Conservation (phyloP, 805 yeast species). For the Saccharomycopsis babjevae region DNA sequence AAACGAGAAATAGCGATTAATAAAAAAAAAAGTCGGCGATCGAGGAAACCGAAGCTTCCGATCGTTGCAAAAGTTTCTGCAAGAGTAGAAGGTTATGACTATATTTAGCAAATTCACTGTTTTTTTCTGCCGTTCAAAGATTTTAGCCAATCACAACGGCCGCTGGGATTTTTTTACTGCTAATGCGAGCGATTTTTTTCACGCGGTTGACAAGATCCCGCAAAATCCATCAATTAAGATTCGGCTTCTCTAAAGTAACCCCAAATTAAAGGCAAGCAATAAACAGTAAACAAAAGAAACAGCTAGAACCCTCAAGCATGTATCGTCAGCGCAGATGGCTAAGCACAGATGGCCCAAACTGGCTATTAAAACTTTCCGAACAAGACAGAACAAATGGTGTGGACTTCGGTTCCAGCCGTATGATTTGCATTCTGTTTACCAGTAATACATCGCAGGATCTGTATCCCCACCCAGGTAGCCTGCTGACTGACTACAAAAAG, state of each 20-base stretch:
- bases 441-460: background rate
- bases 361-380: background rate
- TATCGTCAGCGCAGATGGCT: background rate
- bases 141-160: background rate
- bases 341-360: background rate
- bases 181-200: background rate
- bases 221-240: background rate
- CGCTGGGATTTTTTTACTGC: background rate
- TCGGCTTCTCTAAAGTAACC: background rate
- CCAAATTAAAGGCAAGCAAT: background rate
- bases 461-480: background rate
- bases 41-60: background rate
- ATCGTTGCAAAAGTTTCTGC: background rate
- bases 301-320: background rate
- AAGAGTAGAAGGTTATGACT: background rate
- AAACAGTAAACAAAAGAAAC: background rate
- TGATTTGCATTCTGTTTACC: background rate
- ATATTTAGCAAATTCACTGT: background rate
- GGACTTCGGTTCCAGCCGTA: background rate
- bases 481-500: too few species aligned
- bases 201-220: slow-evolving; percentile 1
- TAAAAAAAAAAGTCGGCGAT: background rate
- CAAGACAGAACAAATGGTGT: background rate
- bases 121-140: background rate
- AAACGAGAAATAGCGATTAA: background rate